Conservation (phyloP, 208 protist species). For the Trypanosomatidae sp. region DNA sequence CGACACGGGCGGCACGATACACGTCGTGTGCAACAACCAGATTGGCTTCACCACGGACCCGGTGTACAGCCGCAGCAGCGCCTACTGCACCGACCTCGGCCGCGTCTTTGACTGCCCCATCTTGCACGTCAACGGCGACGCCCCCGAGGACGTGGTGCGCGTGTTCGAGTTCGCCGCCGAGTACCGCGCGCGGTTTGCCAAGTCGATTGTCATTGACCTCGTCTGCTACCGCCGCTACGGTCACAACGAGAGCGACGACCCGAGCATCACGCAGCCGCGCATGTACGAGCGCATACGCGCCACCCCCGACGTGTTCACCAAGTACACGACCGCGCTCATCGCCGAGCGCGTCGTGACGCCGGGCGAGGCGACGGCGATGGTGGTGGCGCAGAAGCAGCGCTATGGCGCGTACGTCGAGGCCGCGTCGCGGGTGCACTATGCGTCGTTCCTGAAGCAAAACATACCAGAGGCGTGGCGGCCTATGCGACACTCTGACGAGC, state of each 20-base stretch:
- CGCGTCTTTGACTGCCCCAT: slow-evolving; percentile 92
- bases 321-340: slow-evolving; percentile 76
- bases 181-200: slow-evolving; percentile 87
- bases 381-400: slow-evolving; percentile 51
- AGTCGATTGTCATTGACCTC: slow-evolving; percentile 95
- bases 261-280: slow-evolving; percentile 95
- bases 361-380: slow-evolving; percentile 51
- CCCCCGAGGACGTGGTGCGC: slow-evolving; percentile 88
- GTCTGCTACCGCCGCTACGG: slow-evolving; percentile 94
- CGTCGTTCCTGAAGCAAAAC: slow-evolving; percentile 56
- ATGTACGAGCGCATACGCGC: slow-evolving; percentile 92
- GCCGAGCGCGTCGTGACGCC: slow-evolving; percentile 57
- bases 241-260: slow-evolving; percentile 98
- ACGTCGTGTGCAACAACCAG: slow-evolving; percentile 99
- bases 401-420: slow-evolving; percentile 66
- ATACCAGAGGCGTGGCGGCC: slow-evolving; percentile 52
- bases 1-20: slow-evolving; percentile 95
- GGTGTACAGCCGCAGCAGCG: slow-evolving; percentile 88
- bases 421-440: slow-evolving; percentile 64
- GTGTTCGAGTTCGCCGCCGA: slow-evolving; percentile 89
- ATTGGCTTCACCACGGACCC: slow-evolving; percentile 99
- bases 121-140: slow-evolving; percentile 98
- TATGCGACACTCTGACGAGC: slow-evolving; percentile 72
- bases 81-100: slow-evolving; percentile 96
- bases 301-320: slow-evolving; percentile 71